Percentiles rank a stretch among this genome's conserved stretches.
These are phyloP conservation scores for Pleurotus tuber-regium DNA, from an alignment of 768 basidiomycete genomes.

Conservation along the genomic window DNA sequence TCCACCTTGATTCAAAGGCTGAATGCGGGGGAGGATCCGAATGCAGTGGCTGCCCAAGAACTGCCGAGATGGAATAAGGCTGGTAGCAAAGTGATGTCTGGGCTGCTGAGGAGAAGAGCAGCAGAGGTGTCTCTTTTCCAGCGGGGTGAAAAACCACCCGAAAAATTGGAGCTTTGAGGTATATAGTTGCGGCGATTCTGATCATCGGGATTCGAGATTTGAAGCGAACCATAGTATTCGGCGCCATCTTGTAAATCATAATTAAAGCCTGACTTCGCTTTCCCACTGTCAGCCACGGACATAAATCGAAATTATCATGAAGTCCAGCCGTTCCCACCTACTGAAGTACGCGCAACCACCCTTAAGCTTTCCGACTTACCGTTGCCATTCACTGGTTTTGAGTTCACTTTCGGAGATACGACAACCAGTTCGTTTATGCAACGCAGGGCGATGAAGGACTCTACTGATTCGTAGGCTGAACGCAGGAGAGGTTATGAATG, in stretches of 20 bases:
- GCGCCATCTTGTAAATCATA: constrained; percentile 14
- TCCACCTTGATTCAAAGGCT: constrained; percentile 29
- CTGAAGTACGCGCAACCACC: constrained; percentile 22
- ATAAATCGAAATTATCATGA: constrained; percentile 27
- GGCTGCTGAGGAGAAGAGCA: constrained; percentile 23
- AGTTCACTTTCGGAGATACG: constrained; percentile 24
- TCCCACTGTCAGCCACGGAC: constrained; percentile 33
- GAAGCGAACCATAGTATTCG: constrained; percentile 22
- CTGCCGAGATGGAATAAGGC: constrained; percentile 28
- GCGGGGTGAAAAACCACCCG: no score
- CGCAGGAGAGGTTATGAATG: constrained; percentile 26
- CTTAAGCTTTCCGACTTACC: constrained; percentile 25
- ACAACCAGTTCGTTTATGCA: constrained; percentile 30
- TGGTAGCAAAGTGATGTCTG: constrained; percentile 23
- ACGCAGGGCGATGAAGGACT: constrained; percentile 21
- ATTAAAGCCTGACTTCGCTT: constrained; percentile 25
- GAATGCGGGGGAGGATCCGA: constrained; percentile 27
- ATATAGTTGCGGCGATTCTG: no score
- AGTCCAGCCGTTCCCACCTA: constrained; percentile 31
- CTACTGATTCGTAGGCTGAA: constrained; percentile 31
- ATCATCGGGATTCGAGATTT: constrained; percentile 21
- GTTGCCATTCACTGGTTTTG: constrained; percentile 27
- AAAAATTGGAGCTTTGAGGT: no score
- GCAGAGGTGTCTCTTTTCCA: constrained; percentile 30
- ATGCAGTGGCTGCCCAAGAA: constrained; percentile 29